Evolutionary conservation across 768 basidiomycete species (phyloP), one percentile per base, ranked within the genome.

Genomic region (Lactifluus rugatus): DNA sequence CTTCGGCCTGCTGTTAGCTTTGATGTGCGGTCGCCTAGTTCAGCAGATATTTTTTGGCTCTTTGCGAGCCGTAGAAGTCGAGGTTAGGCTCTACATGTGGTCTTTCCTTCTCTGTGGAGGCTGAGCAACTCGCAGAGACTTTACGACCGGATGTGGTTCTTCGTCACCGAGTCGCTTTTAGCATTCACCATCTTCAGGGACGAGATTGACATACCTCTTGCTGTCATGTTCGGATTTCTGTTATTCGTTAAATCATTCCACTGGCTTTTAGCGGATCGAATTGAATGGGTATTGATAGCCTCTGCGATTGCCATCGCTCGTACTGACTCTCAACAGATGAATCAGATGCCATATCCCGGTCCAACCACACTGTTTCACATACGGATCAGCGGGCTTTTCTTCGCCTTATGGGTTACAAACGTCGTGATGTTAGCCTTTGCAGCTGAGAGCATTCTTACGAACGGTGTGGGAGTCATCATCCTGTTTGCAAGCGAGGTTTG

Each of bases 181-280:
- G 95, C 96, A 0, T 88, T 98, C 69, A 96, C 96, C 36, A 98
- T 98, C 64, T 99, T 99, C 73, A 81, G 93, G 58, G 91, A 94
- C 71, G 91, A 93, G 70, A 93, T 95, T 69, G 91, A 94, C 71
- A 80, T 85, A n/a, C 81, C 85, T 3, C 97, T 98, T 69, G 87
- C 87, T 46, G 74, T 93, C 64, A 92, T 95, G 86, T 98, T 98
- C 68, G 87, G 88, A n/a, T 83, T 92, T 66, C 75, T 99, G 11
- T 81, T 97, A 16, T 95, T 96, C 64, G 80, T 96, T 64, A 98
- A 97, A 69, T 93, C 92, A 47, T 98, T 98, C 72, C 96, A 99
- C 69, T 99, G 96, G 96, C 80, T 99, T 32, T 83, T 94, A 57
- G 81, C 84, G 6, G 96, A 98, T 71, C 82, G 96, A 49, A 89